phyloP scores from a whole-genome alignment of 306 rosid genomes.

The Cucumis sativus region DNA sequence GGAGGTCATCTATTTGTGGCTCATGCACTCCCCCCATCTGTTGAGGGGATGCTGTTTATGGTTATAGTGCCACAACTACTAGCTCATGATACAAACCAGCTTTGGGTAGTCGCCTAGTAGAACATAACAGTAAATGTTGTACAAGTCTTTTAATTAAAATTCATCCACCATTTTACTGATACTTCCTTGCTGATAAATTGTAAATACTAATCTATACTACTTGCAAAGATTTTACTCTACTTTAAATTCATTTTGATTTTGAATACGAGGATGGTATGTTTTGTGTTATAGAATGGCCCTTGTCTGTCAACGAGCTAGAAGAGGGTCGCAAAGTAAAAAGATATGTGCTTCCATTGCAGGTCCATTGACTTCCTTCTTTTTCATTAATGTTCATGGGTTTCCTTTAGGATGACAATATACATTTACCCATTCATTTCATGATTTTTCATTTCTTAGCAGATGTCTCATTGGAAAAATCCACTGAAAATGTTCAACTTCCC shows the following conservation, averaged over 20 bases:
- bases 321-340: neutral
- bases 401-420: neutral
- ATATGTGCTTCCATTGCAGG: conserved; percentile 4
- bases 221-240: neutral
- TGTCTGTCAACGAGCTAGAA: neutral
- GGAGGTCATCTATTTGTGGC: neutral
- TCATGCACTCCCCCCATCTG: neutral
- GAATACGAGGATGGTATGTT: neutral
- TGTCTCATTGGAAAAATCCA: conserved; percentile 24
- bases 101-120: neutral
- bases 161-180: neutral
- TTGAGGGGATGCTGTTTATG: neutral
- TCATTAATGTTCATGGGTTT: neutral
- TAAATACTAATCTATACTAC: neutral
- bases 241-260: neutral
- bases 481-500: conserved; percentile 43
- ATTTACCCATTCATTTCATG: neutral
- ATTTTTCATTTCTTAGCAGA: conserved; percentile 19
- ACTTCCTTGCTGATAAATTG: neutral
- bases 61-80: neutral
- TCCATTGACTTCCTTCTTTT: neutral
- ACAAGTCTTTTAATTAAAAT: neutral
- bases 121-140: too few relatives aligned
- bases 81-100: neutral
- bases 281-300: conserved; percentile 2